phyloP scores from a whole-genome alignment of 2,329 filamentous ascomycete species.

The Rhinocladiella mackenziei region DNA sequence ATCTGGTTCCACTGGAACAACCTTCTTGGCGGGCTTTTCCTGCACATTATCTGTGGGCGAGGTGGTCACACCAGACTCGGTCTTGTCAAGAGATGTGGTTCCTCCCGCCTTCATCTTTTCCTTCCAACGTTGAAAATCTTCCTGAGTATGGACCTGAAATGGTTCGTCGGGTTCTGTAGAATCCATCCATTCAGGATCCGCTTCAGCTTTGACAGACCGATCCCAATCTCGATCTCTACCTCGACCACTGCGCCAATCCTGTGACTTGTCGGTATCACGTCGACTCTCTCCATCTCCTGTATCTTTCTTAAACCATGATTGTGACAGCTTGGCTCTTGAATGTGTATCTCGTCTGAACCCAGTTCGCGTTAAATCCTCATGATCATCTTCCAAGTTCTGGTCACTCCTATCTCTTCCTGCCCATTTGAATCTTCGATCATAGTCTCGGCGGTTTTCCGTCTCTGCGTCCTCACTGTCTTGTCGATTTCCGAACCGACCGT shows the following conservation, averaged over 20 bases:
- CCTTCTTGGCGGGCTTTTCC: slow-evolving; percentile 32
- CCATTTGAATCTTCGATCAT: slow-evolving; percentile 27
- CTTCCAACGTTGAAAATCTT: slow-evolving; percentile 94
- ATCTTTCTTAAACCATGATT: slow-evolving; percentile 70
- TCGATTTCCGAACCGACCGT: slow-evolving; percentile 17
- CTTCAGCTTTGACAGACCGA: slow-evolving; percentile 56
- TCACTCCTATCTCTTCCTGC: slow-evolving; percentile 23
- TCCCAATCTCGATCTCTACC: slow-evolving; percentile 54
- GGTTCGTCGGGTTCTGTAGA: slow-evolving; percentile 55
- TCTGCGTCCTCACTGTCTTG: slow-evolving; percentile 20
- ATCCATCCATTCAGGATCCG: slow-evolving; percentile 86
- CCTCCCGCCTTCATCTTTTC: slow-evolving; percentile 73
- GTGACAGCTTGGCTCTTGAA: slow-evolving; percentile 56
- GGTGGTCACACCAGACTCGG: slow-evolving; percentile 29
- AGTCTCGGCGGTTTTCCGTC: slow-evolving; percentile 20
- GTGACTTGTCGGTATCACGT: slow-evolving; percentile 51
- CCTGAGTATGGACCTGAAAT: slow-evolving; percentile 67
- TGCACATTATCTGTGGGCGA: slow-evolving; percentile 42
- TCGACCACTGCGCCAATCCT: slow-evolving; percentile 58
- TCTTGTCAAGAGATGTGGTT: slow-evolving; percentile 9
- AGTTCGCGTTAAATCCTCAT: slow-evolving; percentile 14
- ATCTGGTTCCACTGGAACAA: slow-evolving; percentile 24
- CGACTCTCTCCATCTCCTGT: slow-evolving; percentile 44
- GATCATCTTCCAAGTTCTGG: slow-evolving; percentile 20
- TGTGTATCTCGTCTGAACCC: slow-evolving; percentile 26